A percentile compares a stretch with the other conserved stretches of the same genome.
Conservation (phyloP, 78 protist genomes). For the Cavenderia fasciculata region DNA sequence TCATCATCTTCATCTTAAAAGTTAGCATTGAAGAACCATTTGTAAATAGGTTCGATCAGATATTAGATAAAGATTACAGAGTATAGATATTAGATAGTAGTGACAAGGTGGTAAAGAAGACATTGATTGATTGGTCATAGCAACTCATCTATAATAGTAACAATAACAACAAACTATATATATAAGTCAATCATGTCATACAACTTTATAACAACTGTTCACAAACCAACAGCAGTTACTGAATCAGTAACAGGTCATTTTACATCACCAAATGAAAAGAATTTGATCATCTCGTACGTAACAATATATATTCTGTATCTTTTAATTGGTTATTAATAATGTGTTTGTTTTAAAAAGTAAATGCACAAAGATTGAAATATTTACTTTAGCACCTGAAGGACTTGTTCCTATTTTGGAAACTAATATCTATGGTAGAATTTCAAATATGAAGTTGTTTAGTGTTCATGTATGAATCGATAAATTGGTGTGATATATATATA, state of each 20-base stretch:
- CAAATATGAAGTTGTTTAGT: conserved; percentile 46
- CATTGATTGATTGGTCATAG: no score
- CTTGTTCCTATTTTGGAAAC: conserved; percentile 82
- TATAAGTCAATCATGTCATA: no score
- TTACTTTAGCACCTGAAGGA: conserved; percentile 73
- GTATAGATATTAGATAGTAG: no score
- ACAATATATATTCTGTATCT: background rate
- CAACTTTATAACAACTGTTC: conserved; percentile 89
- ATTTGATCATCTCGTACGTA: conserved; percentile 81
- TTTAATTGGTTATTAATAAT: background rate
- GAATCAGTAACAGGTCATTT: conserved; percentile 76
- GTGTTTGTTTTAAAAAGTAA: conserved; percentile 8
- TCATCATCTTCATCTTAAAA: no score
- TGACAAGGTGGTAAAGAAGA: no score
- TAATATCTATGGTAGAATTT: conserved; percentile 84
- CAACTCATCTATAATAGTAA: no score
- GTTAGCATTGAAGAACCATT: no score
- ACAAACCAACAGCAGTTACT: conserved; percentile 87
- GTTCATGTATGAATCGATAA: background rate
- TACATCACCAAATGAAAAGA: conserved; percentile 81
- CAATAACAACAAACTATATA: no score
- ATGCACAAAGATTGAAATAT: conserved; percentile 82
- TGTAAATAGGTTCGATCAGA: no score
- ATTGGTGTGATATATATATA: background rate
- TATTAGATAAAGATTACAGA: no score